Conservation (phyloP, 2,329 filamentous ascomycete genomes). For the Purpureocillium lavendulum region DNA sequence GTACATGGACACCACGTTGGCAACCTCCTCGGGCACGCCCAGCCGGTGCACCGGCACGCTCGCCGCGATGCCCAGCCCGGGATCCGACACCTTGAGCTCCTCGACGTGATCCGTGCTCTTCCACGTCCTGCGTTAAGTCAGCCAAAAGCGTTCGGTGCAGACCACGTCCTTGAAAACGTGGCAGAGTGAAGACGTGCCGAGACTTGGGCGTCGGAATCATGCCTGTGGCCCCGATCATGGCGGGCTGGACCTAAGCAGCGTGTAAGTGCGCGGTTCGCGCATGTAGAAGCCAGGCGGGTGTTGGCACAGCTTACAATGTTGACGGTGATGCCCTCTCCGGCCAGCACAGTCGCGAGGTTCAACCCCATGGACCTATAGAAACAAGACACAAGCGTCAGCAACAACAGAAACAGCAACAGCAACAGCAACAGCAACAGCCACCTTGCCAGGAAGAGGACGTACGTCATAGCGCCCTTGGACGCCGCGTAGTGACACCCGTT, state of each 20-base stretch:
- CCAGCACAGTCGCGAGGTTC: constrained; percentile 22
- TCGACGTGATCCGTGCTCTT: constrained; percentile 19
- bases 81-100: constrained; percentile 17
- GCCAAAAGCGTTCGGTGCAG: too few species aligned
- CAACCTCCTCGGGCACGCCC: constrained; percentile 24
- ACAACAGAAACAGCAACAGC: background rate
- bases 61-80: constrained; percentile 23
- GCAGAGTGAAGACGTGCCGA: constrained; percentile 10
- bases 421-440: too few species aligned
- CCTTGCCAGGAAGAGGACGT: background rate
- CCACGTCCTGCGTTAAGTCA: constrained; percentile 17
- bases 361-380: constrained; percentile 22
- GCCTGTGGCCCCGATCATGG: constrained; percentile 26
- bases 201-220: constrained; percentile 24
- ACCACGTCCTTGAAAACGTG: too few species aligned
- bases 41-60: constrained; percentile 24
- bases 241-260: constrained; percentile 18
- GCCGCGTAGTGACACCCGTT: constrained; percentile 27
- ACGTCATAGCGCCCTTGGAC: constrained; percentile 21
- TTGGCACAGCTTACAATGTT: constrained; percentile 19
- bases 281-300: too few species aligned
- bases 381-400: background rate
- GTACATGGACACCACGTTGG: constrained; percentile 23
- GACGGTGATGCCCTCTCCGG: constrained; percentile 22
- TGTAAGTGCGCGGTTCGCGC: too few species aligned